Evolutionary conservation across 352 stramenopile genomes (phyloP), one percentile per base, ranked within the genome.

Genomic region (Phytopythium helicoides): DNA sequence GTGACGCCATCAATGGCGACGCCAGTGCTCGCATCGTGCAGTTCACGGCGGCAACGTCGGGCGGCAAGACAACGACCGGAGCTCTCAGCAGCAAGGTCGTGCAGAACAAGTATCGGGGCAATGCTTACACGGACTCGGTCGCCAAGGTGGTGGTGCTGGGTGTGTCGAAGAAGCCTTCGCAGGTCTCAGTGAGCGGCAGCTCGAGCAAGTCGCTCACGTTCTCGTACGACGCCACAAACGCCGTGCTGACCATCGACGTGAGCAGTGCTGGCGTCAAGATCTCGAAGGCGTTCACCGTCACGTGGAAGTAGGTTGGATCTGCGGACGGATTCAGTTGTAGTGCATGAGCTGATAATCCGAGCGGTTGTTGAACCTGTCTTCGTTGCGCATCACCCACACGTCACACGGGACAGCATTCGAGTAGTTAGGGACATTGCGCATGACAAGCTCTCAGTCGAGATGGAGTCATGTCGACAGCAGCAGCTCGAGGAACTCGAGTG

Each of bases 401-500:
- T 48, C 42, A 48, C 42, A 36, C 42, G 42, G 42, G 42, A 48
- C 15, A 36, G 6, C 8, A 11, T 15, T 10, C 0, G 6, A 2
- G 18, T 25, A 1, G 2, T 37, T 23, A 16, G 42, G 42, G 23
- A 48, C 42, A 48, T n/a, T n/a, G n/a, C n/a, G n/a, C 21, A 18
- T 15, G 3, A 7, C 39, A 28, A 46, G 15, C 1, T 14, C 6
- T n/a, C 11, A 3, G 12, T n/a, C 18, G 19, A 28, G 40, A 16
- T 16, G 40, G 22, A n/a, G 12, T n/a, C 22, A 23, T 18, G 22
- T 16, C 44, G 44, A 23, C 25, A 70, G 34, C 65, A 74, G 56
- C 78, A 89, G 62, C 53, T 78, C 42, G 78, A 89, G 16, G 81
- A 92, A 63, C 64, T 88, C n/a, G 78, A 86, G 52, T 92, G 81